Base-by-base conservation (phyloP, 768 basidiomycete genomes). In the Suillus paluster region DNA sequence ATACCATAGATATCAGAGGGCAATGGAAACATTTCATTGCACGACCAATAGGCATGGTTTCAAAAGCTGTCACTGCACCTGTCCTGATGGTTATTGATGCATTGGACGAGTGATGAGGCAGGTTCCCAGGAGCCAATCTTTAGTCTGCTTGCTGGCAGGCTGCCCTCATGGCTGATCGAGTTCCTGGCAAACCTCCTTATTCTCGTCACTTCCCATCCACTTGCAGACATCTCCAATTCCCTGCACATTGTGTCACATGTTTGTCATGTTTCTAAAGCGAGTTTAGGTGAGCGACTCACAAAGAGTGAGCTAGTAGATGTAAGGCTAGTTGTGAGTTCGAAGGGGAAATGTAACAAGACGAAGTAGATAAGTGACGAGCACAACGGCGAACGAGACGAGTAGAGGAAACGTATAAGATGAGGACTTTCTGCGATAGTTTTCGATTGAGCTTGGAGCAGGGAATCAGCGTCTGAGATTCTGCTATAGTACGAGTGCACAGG, bases 81-180 rank as follows among this genome's bases (percentile, higher is more conserved):
- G 64, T 73, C 15, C 36, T 71, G 14, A 62, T 72, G 38, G 59
- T 73, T 57, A 69, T 73, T 42, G 73, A 73, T 54, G 73, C 53
- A 10, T 42, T 68, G n/a, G 64, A 70, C 45, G 66, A 65, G 63
- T 34, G 61, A 59, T 11, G 56, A 63, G 19, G n/a, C 46, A 15
- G 17, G 15, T 11, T 8, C 41, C 23, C 59, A 64, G 33, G 39
- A 49, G 23, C 36, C 27, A 7, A 59, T 73, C 45, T 64, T 74
- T 36, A 4, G 33, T 30, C 30, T 64, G 27, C 46, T 61, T 25
- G 4, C 59, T 2, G 8, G n/a, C 17, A 36, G 39, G 38, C n/a
- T 36, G 19, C 14, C 19, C 1, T 12, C 21, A 19, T 17, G 36
- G 25, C 25, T 6, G 34, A 33, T 41, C 7, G 21, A 48, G 4